Evolutionary conservation across 192 early-diverging fungal species (phyloP).

Genomic region (Spinellus fusiger): DNA sequence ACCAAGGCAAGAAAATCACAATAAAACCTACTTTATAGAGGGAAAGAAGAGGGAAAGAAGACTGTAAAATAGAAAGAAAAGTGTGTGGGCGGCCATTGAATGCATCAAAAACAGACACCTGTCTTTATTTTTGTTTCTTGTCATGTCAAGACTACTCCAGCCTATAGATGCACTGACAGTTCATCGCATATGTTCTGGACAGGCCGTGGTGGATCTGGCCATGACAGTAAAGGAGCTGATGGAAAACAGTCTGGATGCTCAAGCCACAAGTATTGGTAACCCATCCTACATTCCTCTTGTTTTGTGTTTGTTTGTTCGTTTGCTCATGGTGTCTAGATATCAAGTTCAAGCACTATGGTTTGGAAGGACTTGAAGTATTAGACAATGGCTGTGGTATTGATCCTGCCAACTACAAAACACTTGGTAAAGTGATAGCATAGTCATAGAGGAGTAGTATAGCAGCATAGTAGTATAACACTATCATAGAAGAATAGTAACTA

Average conservation of each 20-base stretch:
- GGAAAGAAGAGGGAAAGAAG: too few species aligned
- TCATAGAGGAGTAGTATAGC: background rate
- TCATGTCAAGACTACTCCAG: slow-evolving; percentile 29
- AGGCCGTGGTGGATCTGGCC: slow-evolving; percentile 80
- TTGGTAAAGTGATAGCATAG: slow-evolving; percentile 44
- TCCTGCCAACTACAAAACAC: slow-evolving; percentile 47
- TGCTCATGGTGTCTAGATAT: slow-evolving; percentile 47
- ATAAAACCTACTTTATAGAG: too few species aligned
- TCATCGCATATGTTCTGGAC: slow-evolving; percentile 81
- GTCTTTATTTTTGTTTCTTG: too few species aligned
- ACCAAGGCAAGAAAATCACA: slow-evolving; percentile 7
- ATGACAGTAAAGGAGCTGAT: slow-evolving; percentile 90
- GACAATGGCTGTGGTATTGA: slow-evolving; percentile 89
- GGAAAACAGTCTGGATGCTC: slow-evolving; percentile 91
- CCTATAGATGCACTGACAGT: slow-evolving; percentile 55
- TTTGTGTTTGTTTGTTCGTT: background rate
- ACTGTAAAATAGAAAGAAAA: too few species aligned
- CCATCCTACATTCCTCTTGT: background rate
- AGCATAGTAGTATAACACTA: background rate
- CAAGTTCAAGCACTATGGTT: slow-evolving; percentile 67
- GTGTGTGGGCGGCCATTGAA: too few species aligned
- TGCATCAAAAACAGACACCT: too few species aligned
- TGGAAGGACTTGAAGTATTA: slow-evolving; percentile 65
- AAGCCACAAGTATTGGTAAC: slow-evolving; percentile 65
- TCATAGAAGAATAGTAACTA: background rate